phyloP scores from a whole-genome alignment of 306 rosid genomes.

The Betula pendula region DNA sequence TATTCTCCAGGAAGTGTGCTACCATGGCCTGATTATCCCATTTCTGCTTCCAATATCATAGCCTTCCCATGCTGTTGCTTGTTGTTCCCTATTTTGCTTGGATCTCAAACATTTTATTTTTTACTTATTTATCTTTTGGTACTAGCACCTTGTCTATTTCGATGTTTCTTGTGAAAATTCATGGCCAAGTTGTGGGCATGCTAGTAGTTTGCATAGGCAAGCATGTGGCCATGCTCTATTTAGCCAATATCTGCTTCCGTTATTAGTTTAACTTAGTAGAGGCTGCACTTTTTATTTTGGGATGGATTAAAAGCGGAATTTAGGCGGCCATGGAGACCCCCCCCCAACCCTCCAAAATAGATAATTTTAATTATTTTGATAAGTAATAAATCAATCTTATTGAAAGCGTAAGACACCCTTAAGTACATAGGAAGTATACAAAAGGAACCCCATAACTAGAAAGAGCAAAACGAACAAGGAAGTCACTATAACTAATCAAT shows the following conservation, averaged over 20 bases:
- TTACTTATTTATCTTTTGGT: background rate
- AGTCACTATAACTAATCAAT: no score
- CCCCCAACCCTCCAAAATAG: no score
- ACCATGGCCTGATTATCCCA: background rate
- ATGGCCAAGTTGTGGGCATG: slow-evolving; percentile 14
- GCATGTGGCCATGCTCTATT: no score
- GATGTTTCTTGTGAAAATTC: background rate
- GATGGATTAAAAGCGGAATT: background rate
- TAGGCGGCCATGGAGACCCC: no score
- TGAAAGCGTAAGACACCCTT: no score
- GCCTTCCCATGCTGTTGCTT: background rate
- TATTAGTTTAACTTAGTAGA: no score
- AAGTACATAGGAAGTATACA: no score
- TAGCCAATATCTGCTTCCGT: no score
- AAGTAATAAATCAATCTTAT: no score
- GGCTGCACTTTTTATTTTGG: background rate
- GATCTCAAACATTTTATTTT: background rate
- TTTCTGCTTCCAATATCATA: background rate
- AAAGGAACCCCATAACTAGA: no score
- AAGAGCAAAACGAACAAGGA: no score
- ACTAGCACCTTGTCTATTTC: background rate
- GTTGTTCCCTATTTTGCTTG: background rate
- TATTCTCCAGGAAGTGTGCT: background rate
- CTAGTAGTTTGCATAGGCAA: background rate
- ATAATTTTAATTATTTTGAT: no score